phyloP scores from a whole-genome alignment of 805 yeast species.

The Ogataea nitratoaversa region DNA sequence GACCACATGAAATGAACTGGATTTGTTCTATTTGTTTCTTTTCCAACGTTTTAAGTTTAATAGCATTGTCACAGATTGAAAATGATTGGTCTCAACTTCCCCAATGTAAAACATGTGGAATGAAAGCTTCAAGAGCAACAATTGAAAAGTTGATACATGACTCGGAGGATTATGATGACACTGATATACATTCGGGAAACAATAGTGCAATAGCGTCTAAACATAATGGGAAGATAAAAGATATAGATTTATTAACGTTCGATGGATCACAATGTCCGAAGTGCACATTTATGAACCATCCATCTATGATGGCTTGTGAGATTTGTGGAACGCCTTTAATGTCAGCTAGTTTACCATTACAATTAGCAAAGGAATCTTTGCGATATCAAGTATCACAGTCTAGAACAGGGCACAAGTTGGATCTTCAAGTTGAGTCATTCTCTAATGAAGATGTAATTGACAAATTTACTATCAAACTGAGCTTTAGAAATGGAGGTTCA shows the following conservation, averaged over 20 bases:
- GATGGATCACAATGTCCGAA: slow-evolving; percentile 42
- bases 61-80: slow-evolving; percentile 10
- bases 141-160: slow-evolving; percentile 24
- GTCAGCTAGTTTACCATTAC: slow-evolving; percentile 22
- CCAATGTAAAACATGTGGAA: slow-evolving; percentile 60
- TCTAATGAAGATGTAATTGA: slow-evolving; percentile 23
- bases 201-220: background rate
- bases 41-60: slow-evolving; percentile 43
- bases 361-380: slow-evolving; percentile 1
- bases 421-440: slow-evolving; percentile 10
- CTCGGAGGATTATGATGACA: background rate
- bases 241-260: slow-evolving; percentile 17
- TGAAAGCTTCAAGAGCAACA: slow-evolving; percentile 37
- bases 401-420: slow-evolving; percentile 1
- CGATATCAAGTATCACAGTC: background rate
- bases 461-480: slow-evolving; percentile 47
- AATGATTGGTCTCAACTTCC: slow-evolving; percentile 30
- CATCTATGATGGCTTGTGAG: slow-evolving; percentile 74
- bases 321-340: slow-evolving; percentile 68
- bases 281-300: slow-evolving; percentile 74
- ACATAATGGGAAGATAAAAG: too few species aligned
- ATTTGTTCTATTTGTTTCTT: slow-evolving; percentile 86
- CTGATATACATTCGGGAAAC: background rate
- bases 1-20: slow-evolving; percentile 47
- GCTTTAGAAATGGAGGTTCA: slow-evolving; percentile 75